Evolutionary conservation across 306 rosid genomes (phyloP), one percentile per base, ranked within the genome.

Genomic region (Castanea mollissima): DNA sequence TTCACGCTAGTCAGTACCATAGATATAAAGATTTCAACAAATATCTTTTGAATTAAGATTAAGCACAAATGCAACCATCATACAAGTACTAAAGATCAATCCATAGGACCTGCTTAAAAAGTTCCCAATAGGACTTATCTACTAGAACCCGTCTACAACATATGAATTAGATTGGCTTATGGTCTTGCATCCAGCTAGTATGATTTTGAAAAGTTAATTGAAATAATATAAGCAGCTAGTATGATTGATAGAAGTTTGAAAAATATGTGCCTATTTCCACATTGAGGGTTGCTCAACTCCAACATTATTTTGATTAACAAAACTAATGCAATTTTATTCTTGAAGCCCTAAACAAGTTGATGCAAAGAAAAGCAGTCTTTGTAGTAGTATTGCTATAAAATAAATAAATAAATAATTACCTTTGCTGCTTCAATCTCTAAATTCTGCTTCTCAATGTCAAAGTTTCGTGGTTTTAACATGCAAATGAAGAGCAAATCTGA

Each of bases 351-450:
- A 34, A n/a, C 46, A 31, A 32, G 49, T 32, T 65, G 44, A 65
- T 32, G 21, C 49, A 65, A 65, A 34, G n/a, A 10, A 65, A 32
- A 34, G 18, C 3, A 19, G 38, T 19, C 15, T 7, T 34, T 32
- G 32, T 18, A 19, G 14, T 34, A 35, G 9, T 67, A 23, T 59
- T 59, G 15, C 13, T 1, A 23, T 0, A 0, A 19, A 20, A 0
- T 8, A 20, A 57, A 21, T 8, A 20, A 57, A 21, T 3, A 9
- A 49, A 11, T 71, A 76, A 9, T 51, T 82, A 90, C 97, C 97
- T 90, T 84, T 58, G 97, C 96, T 20, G 89, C 97, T 5, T 77
- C 97, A 75, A 94, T 92, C 83, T 94, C 99, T 18, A 81, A 73
- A 55, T 54, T 51, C 75, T 94, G 99, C 44, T 59, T 80, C 84